Evolutionary conservation across 257 asterid species (phyloP).

Genomic region (Nicotiana paniculata): DNA sequence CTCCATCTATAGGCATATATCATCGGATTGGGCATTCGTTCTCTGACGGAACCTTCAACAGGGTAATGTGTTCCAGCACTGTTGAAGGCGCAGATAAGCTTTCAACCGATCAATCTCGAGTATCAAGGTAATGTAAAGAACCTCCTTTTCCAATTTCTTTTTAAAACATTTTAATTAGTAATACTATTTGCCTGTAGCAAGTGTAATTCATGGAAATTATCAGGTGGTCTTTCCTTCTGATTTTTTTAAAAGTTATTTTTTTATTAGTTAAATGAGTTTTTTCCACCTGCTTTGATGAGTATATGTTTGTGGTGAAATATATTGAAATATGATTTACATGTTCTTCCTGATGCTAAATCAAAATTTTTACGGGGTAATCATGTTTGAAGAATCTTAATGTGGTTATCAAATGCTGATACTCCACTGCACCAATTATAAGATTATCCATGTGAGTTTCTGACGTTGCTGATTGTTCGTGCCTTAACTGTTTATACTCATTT

Average conservation of each 20-base stretch:
- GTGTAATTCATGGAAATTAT: background rate
- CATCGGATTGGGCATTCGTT: slow-evolving; percentile 46
- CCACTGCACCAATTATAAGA: background rate
- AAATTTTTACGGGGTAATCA: background rate
- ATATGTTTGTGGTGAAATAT: background rate
- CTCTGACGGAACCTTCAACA: slow-evolving; percentile 32
- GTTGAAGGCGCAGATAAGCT: slow-evolving; percentile 61
- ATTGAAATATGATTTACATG: background rate
- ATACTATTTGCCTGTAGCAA: background rate
- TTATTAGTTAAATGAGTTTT: background rate
- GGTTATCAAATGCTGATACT: background rate
- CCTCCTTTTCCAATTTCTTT: background rate
- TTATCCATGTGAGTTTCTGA: background rate
- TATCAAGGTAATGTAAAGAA: slow-evolving; percentile 38
- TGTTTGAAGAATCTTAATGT: background rate
- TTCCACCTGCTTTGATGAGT: background rate
- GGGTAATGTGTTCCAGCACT: slow-evolving; percentile 48
- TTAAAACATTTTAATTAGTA: background rate
- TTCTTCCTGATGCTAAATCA: background rate
- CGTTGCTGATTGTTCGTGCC: background rate
- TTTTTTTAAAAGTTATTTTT: background rate
- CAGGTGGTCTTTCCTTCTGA: background rate
- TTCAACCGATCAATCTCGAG: slow-evolving; percentile 50
- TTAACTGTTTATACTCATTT: background rate
- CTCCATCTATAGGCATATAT: slow-evolving; percentile 37